Percentiles rank a stretch among this genome's conserved stretches.
Evolutionary conservation across 768 basidiomycete species (phyloP).

Genomic region (Russula earlei): DNA sequence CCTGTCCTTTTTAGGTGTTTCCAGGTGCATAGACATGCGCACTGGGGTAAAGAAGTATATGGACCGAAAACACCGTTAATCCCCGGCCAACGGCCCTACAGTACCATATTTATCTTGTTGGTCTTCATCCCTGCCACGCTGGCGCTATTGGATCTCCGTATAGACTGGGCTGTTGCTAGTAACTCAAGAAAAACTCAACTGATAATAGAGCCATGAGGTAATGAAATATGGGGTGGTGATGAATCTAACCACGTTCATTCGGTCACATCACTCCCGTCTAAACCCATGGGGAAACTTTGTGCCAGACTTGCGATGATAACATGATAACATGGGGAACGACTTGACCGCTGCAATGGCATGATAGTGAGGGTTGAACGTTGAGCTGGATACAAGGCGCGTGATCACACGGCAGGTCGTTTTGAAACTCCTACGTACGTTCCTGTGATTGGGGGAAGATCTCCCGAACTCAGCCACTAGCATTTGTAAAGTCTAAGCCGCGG

Average conservation of each 20-base stretch:
- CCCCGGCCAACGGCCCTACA: background rate
- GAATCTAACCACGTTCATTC: background rate
- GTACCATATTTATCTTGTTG: background rate
- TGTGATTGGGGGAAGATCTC: background rate
- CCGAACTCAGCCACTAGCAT: background rate
- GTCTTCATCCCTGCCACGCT: background rate
- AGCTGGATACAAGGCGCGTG: background rate
- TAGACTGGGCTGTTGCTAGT: background rate
- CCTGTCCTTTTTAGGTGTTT: background rate
- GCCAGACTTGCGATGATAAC: background rate
- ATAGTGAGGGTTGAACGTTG: background rate
- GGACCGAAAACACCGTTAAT: background rate
- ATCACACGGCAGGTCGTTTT: background rate
- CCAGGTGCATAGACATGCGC: background rate
- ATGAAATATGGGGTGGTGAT: background rate
- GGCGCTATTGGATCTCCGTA: background rate
- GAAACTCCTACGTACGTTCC: background rate
- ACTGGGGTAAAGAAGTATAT: background rate
- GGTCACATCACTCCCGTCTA: background rate
- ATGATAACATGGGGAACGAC: no score
- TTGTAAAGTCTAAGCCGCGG: slow-evolving; percentile 7
- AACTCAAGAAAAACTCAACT: background rate
- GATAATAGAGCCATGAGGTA: background rate
- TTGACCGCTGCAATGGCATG: no score
- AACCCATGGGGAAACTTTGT: background rate